Base-by-base conservation (phyloP, 192 early-diverging fungal genomes). In the Rhizophlyctis rosea region DNA sequence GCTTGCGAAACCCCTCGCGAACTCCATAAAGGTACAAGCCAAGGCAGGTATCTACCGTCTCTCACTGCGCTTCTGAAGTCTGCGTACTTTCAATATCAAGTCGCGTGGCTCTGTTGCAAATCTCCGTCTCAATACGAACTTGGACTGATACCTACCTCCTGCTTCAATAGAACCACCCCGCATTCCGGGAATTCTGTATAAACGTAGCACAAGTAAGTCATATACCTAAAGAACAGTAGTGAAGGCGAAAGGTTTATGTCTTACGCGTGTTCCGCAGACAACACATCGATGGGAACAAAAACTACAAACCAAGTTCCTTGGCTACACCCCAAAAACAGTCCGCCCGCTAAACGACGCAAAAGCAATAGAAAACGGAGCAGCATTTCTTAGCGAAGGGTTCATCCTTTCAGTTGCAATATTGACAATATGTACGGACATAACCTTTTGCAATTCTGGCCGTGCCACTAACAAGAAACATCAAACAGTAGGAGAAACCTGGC, bases 331-430 rank as follows among this genome's bases (percentile, higher is more conserved):
- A 21, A 68, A 71, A 29, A 47, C 58, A 2, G 71, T 81, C 56
- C 69, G 68, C 27, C 79, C 79, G 5, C 64, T 81, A 4, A 77
- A 73, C 52, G 79, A 81, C 47, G 69, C 67, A 2, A 53, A 62
- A 44, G 79, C 79, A 13, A 74, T 81, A 7, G 79, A 81, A 65
- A 49, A 64, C 5, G 79, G 79, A 3, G 65, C 79, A 16, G 57
- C 47, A 7, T 76, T 81, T 30, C 56, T 81, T 18, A 50, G 68
- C 33, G 79, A 81, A 65, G 34, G 56, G 24, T 34, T 81, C 21
- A 59, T 81, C 14, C 76, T 81, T 53, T 18, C 56, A 1, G 76
- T 81, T 0, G 76, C 71, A 1, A 74, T 61, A 24, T 2, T 60
- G 3, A 70, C 70, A 27, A 69, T 77, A 27, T 14, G 64, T 65